Evolutionary conservation across 1,284 basidiomycete genomes (phyloP).

Genomic region (Microbotryum saponariae): DNA sequence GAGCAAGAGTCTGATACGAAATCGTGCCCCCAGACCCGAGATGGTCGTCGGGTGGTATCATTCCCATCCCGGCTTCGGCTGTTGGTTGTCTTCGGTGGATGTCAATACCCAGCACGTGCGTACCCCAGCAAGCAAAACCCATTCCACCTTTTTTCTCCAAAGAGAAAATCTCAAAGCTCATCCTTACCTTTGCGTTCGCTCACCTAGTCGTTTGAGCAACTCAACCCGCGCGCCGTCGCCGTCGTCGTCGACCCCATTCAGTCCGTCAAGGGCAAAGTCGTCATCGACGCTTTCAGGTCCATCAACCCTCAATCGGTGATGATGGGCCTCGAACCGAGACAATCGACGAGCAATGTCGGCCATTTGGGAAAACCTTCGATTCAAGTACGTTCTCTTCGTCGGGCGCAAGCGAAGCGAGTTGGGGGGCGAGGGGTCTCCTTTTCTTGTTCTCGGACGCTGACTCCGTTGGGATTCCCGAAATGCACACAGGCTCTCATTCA

Average conservation of each 20-base stretch:
- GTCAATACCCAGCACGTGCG: conserved; percentile 95
- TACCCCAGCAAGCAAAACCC: conserved; percentile 15
- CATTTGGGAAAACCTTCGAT: conserved; percentile 98
- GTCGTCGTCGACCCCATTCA: conserved; percentile 99
- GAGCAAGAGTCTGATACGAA: too few relatives aligned
- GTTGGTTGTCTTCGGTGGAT: conserved; percentile 97
- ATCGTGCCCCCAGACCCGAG: conserved; percentile 61
- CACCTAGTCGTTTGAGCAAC: conserved; percentile 85
- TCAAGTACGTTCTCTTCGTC: conserved; percentile 49
- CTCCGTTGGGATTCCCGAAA: too few relatives aligned
- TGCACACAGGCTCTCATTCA: conserved; percentile 47
- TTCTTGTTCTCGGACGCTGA: background rate
- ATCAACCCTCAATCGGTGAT: conserved; percentile 77
- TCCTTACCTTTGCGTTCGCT: background rate
- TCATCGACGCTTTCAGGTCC: conserved; percentile 97
- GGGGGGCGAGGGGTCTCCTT: too few relatives aligned
- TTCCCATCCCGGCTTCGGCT: conserved; percentile 98
- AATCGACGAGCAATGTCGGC: conserved; percentile 97
- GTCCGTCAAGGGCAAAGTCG: conserved; percentile 83
- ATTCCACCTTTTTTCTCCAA: too few relatives aligned
- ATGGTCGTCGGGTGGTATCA: conserved; percentile 99
- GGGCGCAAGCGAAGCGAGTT: too few relatives aligned
- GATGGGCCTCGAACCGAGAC: conserved; percentile 86
- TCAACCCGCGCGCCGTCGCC: conserved; percentile 89
- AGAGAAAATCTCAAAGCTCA: too few relatives aligned